A percentile compares a stretch with the other conserved stretches of the same genome.
These are phyloP conservation scores for Monosporozyma yasuniensis DNA, from an alignment of 805 yeast genomes.

Conservation along the genomic window DNA sequence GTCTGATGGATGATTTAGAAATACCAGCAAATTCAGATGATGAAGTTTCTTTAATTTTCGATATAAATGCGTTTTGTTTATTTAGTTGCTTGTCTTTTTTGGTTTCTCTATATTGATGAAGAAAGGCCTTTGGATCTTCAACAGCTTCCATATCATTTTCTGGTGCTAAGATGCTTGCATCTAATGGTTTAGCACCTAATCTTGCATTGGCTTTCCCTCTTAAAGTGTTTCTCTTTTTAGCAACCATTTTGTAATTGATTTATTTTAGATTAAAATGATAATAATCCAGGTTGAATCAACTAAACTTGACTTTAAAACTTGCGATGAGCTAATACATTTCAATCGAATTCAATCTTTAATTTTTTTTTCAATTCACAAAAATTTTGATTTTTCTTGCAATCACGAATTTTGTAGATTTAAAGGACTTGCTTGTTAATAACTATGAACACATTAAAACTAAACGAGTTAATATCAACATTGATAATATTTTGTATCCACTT, in stretches of 20 bases:
- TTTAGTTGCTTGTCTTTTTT: slow-evolving; percentile 44
- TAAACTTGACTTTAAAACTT: not conserved
- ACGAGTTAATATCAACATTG: not conserved
- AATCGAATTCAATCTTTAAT: not conserved
- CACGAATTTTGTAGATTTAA: not conserved
- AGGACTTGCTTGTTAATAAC: not conserved
- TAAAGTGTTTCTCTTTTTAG: slow-evolving; percentile 39
- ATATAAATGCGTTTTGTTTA: slow-evolving; percentile 31
- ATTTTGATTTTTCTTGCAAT: not conserved
- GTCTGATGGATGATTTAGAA: slow-evolving; percentile 56
- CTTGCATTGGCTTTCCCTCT: slow-evolving; percentile 35
- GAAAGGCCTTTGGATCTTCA: slow-evolving; percentile 37
- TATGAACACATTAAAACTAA: not conserved
- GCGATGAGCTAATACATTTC: slow-evolving; percentile 2
- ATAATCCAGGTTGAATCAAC: not conserved
- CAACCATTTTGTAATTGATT: slow-evolving; percentile 27
- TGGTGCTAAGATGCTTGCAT: slow-evolving; percentile 18
- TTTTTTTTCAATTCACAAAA: not conserved
- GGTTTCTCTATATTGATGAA: slow-evolving; percentile 43
- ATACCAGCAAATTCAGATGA: slow-evolving; percentile 36
- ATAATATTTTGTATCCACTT: not conserved
- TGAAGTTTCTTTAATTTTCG: slow-evolving; percentile 15
- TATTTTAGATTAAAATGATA: not conserved
- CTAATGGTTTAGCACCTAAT: slow-evolving; percentile 24
- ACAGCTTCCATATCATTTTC: slow-evolving; percentile 15